Evolutionary conservation across 2,329 filamentous ascomycete species (phyloP), one percentile per base, ranked within the genome.

Genomic region (Aspergillus sp.): DNA sequence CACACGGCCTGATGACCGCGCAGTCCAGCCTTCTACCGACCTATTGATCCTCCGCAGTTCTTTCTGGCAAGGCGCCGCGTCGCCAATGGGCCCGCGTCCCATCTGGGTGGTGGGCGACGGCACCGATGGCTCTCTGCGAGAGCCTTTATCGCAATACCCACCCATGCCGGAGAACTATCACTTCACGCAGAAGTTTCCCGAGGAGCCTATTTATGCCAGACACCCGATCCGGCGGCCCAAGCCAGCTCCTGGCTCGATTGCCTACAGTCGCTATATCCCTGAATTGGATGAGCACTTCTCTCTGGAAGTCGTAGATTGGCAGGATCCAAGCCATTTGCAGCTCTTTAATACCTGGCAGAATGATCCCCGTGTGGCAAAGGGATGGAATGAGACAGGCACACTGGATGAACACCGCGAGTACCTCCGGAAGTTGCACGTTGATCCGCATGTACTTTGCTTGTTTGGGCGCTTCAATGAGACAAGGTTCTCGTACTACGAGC

Each of bases 331-430:
- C 68, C 90, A 94, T 75, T 77, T 93, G 54, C 77, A 80, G 15
- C 80, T 91, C 5, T 93, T 94, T 80, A 87, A 92, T 76, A 82
- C 82, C 59, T 94, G 91, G 91, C 90, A 92, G 76, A 94, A 94
- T 70, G 90, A 93, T 71, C 90, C 90, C 55, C 88, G 91, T 54
- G 91, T 94, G 32, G 89, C 89, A 4, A 85, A 89, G 70, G 90
- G 90, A 4, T 93, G 91, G 91, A 91, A 91, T 70, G 87, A 91
- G 78, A 90, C 88, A 1, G 91, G 90, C 32, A 90, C 89, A 1
- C 76, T 91, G 51, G 89, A 91, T 30, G 83, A 92, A 73, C 91
- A 93, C 74, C 83, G 86, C 62, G 84, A 87, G 68, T 93, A 94
- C 74, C 81, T 92, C 55, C 82, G 84, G 30, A 84, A 84, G 65